phyloP scores from a whole-genome alignment of 768 basidiomycete genomes.

The Coprinopsis cinerea region DNA sequence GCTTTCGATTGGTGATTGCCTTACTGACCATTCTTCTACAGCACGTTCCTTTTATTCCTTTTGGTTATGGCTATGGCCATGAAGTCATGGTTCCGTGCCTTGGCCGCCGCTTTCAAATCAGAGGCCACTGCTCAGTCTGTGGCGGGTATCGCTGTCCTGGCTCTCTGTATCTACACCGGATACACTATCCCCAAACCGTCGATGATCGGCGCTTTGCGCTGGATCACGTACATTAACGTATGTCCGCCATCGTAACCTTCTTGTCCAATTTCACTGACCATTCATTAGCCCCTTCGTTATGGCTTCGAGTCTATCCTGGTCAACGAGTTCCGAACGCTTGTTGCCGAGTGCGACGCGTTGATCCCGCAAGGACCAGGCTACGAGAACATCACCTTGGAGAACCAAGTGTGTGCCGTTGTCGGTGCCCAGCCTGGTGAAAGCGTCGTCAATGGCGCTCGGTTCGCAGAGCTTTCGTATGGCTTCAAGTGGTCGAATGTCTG shows the following conservation, averaged over 20 bases:
- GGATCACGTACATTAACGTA: slow-evolving; percentile 62
- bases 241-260: slow-evolving; percentile 15
- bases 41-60: slow-evolving; percentile 50
- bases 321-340: slow-evolving; percentile 75
- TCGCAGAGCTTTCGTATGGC: slow-evolving; percentile 41
- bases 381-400: slow-evolving; percentile 44
- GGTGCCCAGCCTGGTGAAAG: slow-evolving; percentile 55
- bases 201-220: slow-evolving; percentile 67
- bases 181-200: slow-evolving; percentile 48
- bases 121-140: slow-evolving; percentile 59
- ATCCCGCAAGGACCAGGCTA: slow-evolving; percentile 63
- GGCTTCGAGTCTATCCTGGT: slow-evolving; percentile 66
- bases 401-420: slow-evolving; percentile 71
- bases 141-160: slow-evolving; percentile 37
- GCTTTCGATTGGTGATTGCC: not conserved
- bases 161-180: slow-evolving; percentile 26
- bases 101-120: slow-evolving; percentile 55
- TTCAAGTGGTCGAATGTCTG: slow-evolving; percentile 30
- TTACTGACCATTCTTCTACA: not conserved
- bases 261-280: not conserved
- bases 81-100: slow-evolving; percentile 71
- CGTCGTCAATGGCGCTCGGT: slow-evolving; percentile 56
- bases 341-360: slow-evolving; percentile 52
- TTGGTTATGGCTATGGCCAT: slow-evolving; percentile 56
- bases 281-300: slow-evolving; percentile 12